A percentile compares a stretch with the other conserved stretches of the same genome.
Conservation (phyloP, 108 stramenopile genomes). For the Thalassiosira profunda region DNA sequence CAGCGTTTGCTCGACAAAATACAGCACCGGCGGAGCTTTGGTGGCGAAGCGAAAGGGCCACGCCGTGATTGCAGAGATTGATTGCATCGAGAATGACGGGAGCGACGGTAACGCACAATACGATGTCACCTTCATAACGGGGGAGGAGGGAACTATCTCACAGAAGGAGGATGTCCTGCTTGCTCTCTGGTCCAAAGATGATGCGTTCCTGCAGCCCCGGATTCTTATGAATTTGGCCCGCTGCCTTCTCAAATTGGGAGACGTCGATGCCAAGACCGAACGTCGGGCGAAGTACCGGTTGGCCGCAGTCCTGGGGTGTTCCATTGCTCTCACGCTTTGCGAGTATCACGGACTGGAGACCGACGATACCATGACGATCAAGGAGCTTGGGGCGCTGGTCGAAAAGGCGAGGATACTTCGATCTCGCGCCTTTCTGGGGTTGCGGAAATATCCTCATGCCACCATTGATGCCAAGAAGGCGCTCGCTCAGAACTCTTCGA, state of each 20-base stretch:
- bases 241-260: constrained; percentile 64
- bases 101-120: constrained; percentile 9
- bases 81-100: constrained; percentile 55
- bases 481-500: constrained; percentile 3
- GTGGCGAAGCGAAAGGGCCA: constrained; percentile 49
- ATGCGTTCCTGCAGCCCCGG: constrained; percentile 48
- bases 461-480: constrained; percentile 27
- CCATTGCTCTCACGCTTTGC: constrained; percentile 40
- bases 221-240: constrained; percentile 68
- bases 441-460: constrained; percentile 27
- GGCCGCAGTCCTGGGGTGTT: constrained; percentile 32
- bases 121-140: constrained; percentile 48
- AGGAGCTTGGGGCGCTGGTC: constrained; percentile 10
- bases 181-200: constrained; percentile 36
- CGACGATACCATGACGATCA: background rate
- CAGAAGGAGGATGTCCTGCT: constrained; percentile 38
- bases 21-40: constrained; percentile 50
- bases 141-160: constrained; percentile 28
- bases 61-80: constrained; percentile 64
- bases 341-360: constrained; percentile 6
- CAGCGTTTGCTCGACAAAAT: constrained; percentile 23
- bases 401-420: constrained; percentile 40
- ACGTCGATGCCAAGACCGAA: constrained; percentile 23
- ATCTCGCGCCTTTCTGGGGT: constrained; percentile 20
- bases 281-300: constrained; percentile 23